Evolutionary conservation across 768 basidiomycete species (phyloP).

Genomic region (Arthromyces matolae): DNA sequence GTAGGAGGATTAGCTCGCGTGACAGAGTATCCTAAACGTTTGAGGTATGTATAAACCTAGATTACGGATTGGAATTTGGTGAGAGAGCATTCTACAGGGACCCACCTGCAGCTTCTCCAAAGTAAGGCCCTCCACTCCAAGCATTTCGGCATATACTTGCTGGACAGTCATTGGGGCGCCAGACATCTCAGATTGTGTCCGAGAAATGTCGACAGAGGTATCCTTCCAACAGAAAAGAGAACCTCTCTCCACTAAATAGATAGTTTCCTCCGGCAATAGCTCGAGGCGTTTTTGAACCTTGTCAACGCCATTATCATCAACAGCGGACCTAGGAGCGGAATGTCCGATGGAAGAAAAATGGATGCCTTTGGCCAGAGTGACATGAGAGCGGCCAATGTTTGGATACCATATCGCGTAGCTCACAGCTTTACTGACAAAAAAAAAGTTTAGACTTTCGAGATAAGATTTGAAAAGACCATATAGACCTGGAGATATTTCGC

Average conservation of each 20-base stretch:
- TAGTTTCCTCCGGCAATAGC: slow-evolving; percentile 89
- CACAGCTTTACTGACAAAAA: slow-evolving; percentile 56
- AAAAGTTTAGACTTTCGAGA: background rate
- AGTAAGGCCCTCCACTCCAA: slow-evolving; percentile 72
- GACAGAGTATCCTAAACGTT: slow-evolving; percentile 86
- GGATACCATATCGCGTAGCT: slow-evolving; percentile 85
- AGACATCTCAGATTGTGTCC: slow-evolving; percentile 36
- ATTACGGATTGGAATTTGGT: background rate
- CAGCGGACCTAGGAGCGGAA: slow-evolving; percentile 53
- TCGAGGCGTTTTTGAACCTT: slow-evolving; percentile 69
- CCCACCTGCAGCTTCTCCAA: slow-evolving; percentile 86
- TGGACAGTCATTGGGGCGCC: slow-evolving; percentile 88
- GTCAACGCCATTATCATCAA: slow-evolving; percentile 28
- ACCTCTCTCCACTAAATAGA: slow-evolving; percentile 92
- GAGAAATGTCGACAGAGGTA: slow-evolving; percentile 25
- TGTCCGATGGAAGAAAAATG: slow-evolving; percentile 82
- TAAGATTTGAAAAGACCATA: background rate
- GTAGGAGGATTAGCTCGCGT: slow-evolving; percentile 52
- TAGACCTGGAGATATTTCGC: slow-evolving; percentile 72
- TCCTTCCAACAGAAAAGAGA: slow-evolving; percentile 81
- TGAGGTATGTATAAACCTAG: slow-evolving; percentile 91
- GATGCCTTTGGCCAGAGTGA: slow-evolving; percentile 75
- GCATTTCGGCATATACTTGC: slow-evolving; percentile 84
- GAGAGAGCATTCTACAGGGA: background rate
- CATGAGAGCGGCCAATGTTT: slow-evolving; percentile 55